Evolutionary conservation across 768 basidiomycete species (phyloP).

Genomic region (Suillus clintonianus): DNA sequence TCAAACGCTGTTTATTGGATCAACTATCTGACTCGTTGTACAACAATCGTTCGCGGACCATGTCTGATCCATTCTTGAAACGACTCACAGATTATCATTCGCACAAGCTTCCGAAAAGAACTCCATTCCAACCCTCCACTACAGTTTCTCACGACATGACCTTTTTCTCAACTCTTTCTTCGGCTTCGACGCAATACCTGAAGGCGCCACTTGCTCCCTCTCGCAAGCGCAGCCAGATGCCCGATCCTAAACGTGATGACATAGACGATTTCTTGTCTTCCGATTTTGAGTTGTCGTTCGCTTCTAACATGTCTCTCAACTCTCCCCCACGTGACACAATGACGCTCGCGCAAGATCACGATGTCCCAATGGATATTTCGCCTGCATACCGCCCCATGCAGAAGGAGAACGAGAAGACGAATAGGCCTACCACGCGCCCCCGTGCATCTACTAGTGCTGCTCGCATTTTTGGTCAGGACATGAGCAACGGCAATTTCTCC

Average conservation of each 20-base stretch:
- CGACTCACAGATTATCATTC: slow-evolving; percentile 42
- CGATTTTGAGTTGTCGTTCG: slow-evolving; percentile 83
- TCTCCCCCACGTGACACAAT: slow-evolving; percentile 59
- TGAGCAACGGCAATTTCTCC: slow-evolving; percentile 55
- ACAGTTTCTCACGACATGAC: slow-evolving; percentile 49
- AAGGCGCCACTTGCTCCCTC: slow-evolving; percentile 39
- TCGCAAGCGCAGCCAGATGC: slow-evolving; percentile 50
- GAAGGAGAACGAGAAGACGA: slow-evolving; percentile 29
- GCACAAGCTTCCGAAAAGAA: slow-evolving; percentile 49
- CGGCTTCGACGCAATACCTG: slow-evolving; percentile 48
- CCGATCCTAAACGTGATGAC: slow-evolving; percentile 47
- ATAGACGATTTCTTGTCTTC: slow-evolving; percentile 69
- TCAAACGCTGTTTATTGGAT: slow-evolving; percentile 18
- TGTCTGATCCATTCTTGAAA: slow-evolving; percentile 38
- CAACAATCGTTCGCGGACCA: slow-evolving; percentile 19
- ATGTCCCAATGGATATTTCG: slow-evolving; percentile 82
- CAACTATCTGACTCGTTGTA: slow-evolving; percentile 22
- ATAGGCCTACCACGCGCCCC: slow-evolving; percentile 46
- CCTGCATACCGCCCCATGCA: slow-evolving; percentile 49
- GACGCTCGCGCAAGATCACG: slow-evolving; percentile 49
- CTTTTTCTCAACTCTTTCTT: slow-evolving; percentile 45
- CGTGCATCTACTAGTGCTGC: slow-evolving; percentile 67
- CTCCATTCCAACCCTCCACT: slow-evolving; percentile 28
- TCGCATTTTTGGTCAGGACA: slow-evolving; percentile 72
- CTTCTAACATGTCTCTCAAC: slow-evolving; percentile 78